Evolutionary conservation across 192 early-diverging fungal species (phyloP), one percentile per base, ranked within the genome.

Genomic region (Backusella liffmaniae): DNA sequence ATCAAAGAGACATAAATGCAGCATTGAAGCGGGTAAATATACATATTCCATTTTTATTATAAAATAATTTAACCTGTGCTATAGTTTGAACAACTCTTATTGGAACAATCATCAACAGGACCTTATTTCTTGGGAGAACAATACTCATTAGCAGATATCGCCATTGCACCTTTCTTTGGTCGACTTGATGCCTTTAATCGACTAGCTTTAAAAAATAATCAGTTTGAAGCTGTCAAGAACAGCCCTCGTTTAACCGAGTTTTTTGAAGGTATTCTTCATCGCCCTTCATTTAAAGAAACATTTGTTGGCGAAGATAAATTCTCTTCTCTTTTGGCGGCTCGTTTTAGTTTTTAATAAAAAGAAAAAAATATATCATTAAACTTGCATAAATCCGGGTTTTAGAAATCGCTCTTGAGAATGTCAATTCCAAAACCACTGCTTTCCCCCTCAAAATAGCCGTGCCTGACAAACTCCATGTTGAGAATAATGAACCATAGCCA

Each of bases 81-180:
- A 42, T 73, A 39, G 37, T 39, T 39, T 39, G 37, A 39, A 10
- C 37, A 39, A 12, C 37, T 39, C 37, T 39, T 39, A 39, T 39
- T 39, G 37, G 37, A 39, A 39, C 37, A 39, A 39, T 39, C 37
- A 39, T 39, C 37, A 10, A 39, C 9, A 39, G 37, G 37, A 8
- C 37, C 37, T 10, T 39, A 39, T 39, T 39, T 39, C 37, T 69
- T 86, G 16, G 87, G 87, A 12, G 74, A 77, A 5, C 68, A 84
- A 66, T 88, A 79, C 66, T 77, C 82, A 0, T 77, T 88, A 62
- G 87, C 87, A 23, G 87, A 88, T 74, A 72, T 86, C 37, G 80
- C 82, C 12, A 49, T 86, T 30, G 81, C 83, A 6, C 87, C 87
- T 18, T 83, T 85, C 74, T 30, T 80, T 32, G 82, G 44, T 15